Evolutionary conservation across 768 basidiomycete species (phyloP).

Genomic region (Tylopilus rubrobrunneus): DNA sequence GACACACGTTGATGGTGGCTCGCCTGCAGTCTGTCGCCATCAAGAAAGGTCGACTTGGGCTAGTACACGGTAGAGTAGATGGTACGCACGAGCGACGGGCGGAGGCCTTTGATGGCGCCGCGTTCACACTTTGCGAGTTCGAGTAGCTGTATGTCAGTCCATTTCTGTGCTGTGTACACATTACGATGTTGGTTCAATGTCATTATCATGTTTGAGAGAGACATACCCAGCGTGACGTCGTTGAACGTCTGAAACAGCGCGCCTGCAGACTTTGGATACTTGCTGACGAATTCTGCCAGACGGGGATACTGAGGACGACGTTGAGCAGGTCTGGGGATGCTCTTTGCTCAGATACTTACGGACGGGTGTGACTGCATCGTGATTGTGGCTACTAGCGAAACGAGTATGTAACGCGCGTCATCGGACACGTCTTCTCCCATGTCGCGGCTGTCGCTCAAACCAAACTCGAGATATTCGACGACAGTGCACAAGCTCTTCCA

Average conservation of each 20-base stretch:
- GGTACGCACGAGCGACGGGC: conserved; percentile 45
- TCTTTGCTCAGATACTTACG: conserved; percentile 9
- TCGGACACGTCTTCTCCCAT: conserved; percentile 9
- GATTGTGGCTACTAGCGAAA: not conserved
- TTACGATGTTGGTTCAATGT: not conserved
- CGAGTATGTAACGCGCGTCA: not conserved
- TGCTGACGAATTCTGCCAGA: conserved; percentile 45
- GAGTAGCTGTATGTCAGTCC: conserved; percentile 59
- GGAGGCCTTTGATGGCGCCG: conserved; percentile 56
- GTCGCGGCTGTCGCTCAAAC: conserved; percentile 16
- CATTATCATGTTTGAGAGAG: not conserved
- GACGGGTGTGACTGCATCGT: conserved; percentile 25
- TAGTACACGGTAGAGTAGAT: not conserved
- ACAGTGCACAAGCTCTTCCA: conserved; percentile 49
- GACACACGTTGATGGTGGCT: conserved; percentile 29
- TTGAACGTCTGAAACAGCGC: conserved; percentile 74
- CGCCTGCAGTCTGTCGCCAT: conserved; percentile 35
- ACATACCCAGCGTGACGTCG: conserved; percentile 59
- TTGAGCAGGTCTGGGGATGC: conserved; percentile 2
- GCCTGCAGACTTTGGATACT: conserved; percentile 61
- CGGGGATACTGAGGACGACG: conserved; percentile 37
- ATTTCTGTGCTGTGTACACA: conserved; percentile 58
- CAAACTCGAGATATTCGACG: conserved; percentile 46
- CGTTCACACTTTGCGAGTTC: conserved; percentile 55
- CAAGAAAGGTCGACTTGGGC: not conserved